A percentile compares a stretch with the other conserved stretches of the same genome.
Conservation (phyloP, 2,329 filamentous ascomycete species). For the Dendrostoma leiphaemia region DNA sequence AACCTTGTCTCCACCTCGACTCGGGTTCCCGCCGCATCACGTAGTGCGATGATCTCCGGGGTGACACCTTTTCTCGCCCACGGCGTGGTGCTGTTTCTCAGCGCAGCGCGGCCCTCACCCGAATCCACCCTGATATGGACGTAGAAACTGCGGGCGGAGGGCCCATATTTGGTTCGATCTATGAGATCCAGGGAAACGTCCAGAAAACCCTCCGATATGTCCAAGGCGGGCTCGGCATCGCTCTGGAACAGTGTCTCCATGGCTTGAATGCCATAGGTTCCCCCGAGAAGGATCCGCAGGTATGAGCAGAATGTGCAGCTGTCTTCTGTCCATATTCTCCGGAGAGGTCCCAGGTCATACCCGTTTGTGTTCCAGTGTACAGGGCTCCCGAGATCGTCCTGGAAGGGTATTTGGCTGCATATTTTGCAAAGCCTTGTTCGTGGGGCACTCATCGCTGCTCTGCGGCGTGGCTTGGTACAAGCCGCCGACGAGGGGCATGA, state of each 20-base stretch:
- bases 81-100: not conserved
- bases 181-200: not conserved
- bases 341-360: not conserved
- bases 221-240: not conserved
- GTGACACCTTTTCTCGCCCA: not conserved
- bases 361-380: not conserved
- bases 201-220: not conserved
- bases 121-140: not conserved
- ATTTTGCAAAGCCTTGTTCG: not conserved
- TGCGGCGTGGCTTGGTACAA: too few species aligned
- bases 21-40: not conserved
- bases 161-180: not conserved
- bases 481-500: too few species aligned
- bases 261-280: not conserved
- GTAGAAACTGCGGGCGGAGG: not conserved
- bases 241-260: not conserved
- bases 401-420: not conserved
- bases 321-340: not conserved
- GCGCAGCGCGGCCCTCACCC: not conserved
- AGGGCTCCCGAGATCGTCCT: not conserved
- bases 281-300: not conserved
- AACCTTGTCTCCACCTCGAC: not conserved
- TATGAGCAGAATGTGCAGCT: not conserved
- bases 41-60: not conserved
- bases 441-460: not conserved